Evolutionary conservation across 2,329 filamentous ascomycete species (phyloP), one percentile per base, ranked within the genome.

Genomic region (Teratosphaeria zuluensis): DNA sequence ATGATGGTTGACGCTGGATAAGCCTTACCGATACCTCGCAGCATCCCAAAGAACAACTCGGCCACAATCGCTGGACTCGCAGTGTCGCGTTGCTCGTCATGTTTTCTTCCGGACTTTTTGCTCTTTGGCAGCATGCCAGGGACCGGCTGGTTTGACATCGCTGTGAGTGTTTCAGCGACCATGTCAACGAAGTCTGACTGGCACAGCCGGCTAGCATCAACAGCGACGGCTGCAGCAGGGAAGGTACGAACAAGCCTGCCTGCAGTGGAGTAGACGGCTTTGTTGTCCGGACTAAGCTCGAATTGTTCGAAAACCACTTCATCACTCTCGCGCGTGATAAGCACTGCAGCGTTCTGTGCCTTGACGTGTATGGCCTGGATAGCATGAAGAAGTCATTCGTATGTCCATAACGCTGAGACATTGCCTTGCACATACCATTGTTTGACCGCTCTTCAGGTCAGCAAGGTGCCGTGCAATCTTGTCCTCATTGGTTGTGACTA

Each of bases 161-260:
- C 61, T 3, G 58, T 35, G 0, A 70, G 60, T 1, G 62, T 65
- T 1, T 61, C 28, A 0, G 64, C 61, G 3, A 69, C 32, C 12
- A 56, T 59, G 0, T 32, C 5, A 12, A 32, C 21, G 51, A 69
- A 65, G 28, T 63, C 58, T 9, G 63, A 19, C 5, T 79, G 67
- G 9, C 19, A 6, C 11, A 55, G 35, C 2, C 14, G 30, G 7
- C 7, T 16, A 2, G 38, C 14, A 33, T 56, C 38, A 14, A 67
- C 65, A 0, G 75, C 72, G 0, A 81, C 79, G 0, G 80, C 77
- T 16, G 70, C 72, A 0, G 80, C 82, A 0, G 85, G 85, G 61
- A 88, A 88, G 19, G 80, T 75, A 78, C 84, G 84, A 58, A 74
- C 65, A 0, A 88, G 68, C 1, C 83, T 78, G 30, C 75, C 76